Evolutionary conservation across 768 basidiomycete species (phyloP), one percentile per base, ranked within the genome.

Genomic region (Trametes cubensis): DNA sequence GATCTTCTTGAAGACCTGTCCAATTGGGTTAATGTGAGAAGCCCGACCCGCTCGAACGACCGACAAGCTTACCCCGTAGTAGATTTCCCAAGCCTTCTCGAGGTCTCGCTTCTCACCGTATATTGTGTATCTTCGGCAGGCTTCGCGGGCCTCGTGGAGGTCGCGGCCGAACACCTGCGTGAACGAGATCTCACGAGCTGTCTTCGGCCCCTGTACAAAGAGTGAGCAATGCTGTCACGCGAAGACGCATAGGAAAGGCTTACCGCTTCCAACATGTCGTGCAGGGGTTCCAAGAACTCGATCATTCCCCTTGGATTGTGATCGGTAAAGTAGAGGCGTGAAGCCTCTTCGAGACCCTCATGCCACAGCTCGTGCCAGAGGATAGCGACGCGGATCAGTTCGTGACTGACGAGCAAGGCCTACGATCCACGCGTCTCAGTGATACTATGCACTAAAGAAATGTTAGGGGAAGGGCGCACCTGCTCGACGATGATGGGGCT

Each of bases 331-430:
- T 95, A 99, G 48, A 94, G 77, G 44, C 97, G 85, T 7, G 95
- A 97, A 6, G 97, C 97, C 74, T 99, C 97, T 76, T 99, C 97
- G 21, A 99, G 80, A 18, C 94, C 95, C 77, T 99, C 97, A 69
- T 98, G 95, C 97, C 97, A 99, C 65, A 95, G 79, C 73, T 99
- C 97, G 68, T 98, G 95, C 97, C 97, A 99, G 13, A 99, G 79
- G 62, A 99, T 98, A 7, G 97, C 96, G 7, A 98, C 93, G 20
- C 97, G 89, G 61, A 98, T 98, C 40, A 99, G 83, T 72, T 99
- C 97, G 30, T 91, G 87, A 71, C 93, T 93, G 74, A 99, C 94
- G 25, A 96, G 72, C 48, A 88, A 78, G 11, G 95, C 95, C 86
- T 94, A 47, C n/a, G 60, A 4, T 34, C 34, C 5, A 39, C 4